Evolutionary conservation across 1,284 basidiomycete species (phyloP), one percentile per base, ranked within the genome.

Genomic region (Ustilago shanxiensis): DNA sequence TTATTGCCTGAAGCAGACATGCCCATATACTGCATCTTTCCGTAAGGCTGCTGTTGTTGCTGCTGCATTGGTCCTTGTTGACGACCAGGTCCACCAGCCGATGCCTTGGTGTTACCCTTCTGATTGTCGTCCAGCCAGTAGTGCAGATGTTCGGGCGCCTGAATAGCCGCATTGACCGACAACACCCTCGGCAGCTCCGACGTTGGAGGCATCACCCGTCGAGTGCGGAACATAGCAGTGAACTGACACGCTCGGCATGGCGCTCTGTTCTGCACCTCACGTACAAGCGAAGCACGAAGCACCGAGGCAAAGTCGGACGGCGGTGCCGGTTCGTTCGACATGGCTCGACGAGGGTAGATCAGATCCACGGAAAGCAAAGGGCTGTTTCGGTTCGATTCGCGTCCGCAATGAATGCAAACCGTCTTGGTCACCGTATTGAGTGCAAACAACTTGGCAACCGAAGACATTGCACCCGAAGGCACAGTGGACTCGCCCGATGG

Each of bases 151-250:
- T 97, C 95, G 0, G 93, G 90, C 24, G 90, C 91, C 65, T 92
- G 90, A 3, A 94, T 91, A 37, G 90, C 91, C 0, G 95, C 92
- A 85, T 98, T 98, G 76, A 99, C 87, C 0, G 93, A 92, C 9
- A 99, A 88, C n/a, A 98, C 89, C 0, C 93, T 91, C 0, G 96
- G 96, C 3, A 98, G 87, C 63, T 79, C 79, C 10, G 78, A 72
- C 1, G 77, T 76, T 8, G 70, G 26, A 0, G 91, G 88, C 33
- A 95, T 90, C 0, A 91, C 90, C 6, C 95, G 90, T 49, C 89
- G 89, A 22, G 92, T 91, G 41, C 91, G 89, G 68, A 78, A 78
- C 72, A 78, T 74, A 54, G 76, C 72, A 10, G 76, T 78, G 18
- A 71, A 78, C 41, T 79, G 73, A 88, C 96, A 99, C 3, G 89